A percentile compares a stretch with the other conserved stretches of the same genome.
Conservation (phyloP, 164 flowering plant species). For the Piper betle region DNA sequence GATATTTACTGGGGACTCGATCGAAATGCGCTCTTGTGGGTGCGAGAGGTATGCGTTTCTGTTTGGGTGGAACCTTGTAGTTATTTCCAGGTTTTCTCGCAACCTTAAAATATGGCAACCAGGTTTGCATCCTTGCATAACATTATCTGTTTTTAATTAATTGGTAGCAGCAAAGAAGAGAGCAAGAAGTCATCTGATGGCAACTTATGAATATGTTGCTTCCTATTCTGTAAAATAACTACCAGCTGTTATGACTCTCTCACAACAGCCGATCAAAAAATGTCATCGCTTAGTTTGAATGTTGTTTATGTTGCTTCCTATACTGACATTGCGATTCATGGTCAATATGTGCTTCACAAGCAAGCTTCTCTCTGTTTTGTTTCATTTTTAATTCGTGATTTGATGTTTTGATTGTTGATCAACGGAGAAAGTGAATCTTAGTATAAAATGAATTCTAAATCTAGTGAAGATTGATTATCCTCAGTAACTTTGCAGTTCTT, state of each 20-base stretch:
- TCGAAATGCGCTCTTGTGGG: too few relatives aligned
- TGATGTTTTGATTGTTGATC: not conserved
- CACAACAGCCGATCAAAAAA: constrained; percentile 76
- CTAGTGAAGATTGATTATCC: too few relatives aligned
- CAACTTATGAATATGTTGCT: constrained; percentile 77
- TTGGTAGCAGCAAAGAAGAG: constrained; percentile 87
- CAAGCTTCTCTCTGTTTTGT: constrained; percentile 4
- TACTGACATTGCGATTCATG: constrained; percentile 81
- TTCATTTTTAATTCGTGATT: not conserved
- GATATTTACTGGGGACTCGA: too few relatives aligned
- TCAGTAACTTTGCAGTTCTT: not conserved
- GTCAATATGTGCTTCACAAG: constrained; percentile 85
- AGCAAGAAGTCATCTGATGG: constrained; percentile 69
- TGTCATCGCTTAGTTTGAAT: constrained; percentile 63
- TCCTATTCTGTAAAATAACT: constrained; percentile 35
- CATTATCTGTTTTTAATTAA: not conserved
- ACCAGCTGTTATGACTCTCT: constrained; percentile 45
- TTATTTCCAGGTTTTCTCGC: constrained; percentile 65
- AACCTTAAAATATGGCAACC: not conserved
- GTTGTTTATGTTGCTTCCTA: constrained; percentile 66
- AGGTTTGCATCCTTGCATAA: not conserved
- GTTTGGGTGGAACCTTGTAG: constrained; percentile 43
- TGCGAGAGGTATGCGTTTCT: too few relatives aligned
- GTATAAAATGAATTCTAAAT: too few relatives aligned
- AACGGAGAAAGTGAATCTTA: too few relatives aligned